These are phyloP conservation scores for Vachellia pachyceras DNA, from an alignment of 306 rosid species.

Conservation along the genomic window DNA sequence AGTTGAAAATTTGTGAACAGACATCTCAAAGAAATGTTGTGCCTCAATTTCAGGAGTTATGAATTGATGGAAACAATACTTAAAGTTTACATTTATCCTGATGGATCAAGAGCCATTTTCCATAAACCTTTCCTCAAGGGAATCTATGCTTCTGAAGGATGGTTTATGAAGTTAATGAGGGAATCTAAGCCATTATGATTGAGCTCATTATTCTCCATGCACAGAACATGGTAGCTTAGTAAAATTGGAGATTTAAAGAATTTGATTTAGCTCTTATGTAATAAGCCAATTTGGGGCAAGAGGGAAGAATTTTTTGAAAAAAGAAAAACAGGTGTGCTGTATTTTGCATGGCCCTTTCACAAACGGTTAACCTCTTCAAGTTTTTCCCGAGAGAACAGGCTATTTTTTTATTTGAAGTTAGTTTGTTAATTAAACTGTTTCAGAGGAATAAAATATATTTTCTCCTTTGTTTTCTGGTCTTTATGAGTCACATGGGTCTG, in stretches of 20 bases:
- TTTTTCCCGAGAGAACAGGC: too few relatives aligned
- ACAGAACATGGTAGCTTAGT: background rate
- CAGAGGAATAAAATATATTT: background rate
- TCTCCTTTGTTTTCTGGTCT: slow-evolving; percentile 4
- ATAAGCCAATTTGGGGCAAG: background rate
- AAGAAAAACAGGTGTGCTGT: too few relatives aligned
- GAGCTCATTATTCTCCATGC: background rate
- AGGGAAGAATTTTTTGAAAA: background rate
- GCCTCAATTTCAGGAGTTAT: slow-evolving; percentile 77
- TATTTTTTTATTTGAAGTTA: background rate
- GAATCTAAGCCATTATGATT: slow-evolving; percentile 52
- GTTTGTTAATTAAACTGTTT: background rate
- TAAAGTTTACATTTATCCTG: slow-evolving; percentile 83
- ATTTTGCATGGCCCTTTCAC: too few relatives aligned
- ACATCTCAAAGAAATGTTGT: slow-evolving; percentile 36
- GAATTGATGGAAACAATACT: slow-evolving; percentile 89
- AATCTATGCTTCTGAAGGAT: slow-evolving; percentile 99
- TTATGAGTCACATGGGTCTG: slow-evolving; percentile 10
- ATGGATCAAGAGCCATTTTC: slow-evolving; percentile 86
- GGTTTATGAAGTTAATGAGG: slow-evolving; percentile 93
- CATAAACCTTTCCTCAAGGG: slow-evolving; percentile 82
- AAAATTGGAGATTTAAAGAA: background rate
- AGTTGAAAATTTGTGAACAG: slow-evolving; percentile 6
- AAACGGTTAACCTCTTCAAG: too few relatives aligned
- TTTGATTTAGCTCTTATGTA: background rate